These are phyloP conservation scores for Fusarium algeriense DNA, from an alignment of 2,329 filamentous ascomycete species.

Conservation along the genomic window DNA sequence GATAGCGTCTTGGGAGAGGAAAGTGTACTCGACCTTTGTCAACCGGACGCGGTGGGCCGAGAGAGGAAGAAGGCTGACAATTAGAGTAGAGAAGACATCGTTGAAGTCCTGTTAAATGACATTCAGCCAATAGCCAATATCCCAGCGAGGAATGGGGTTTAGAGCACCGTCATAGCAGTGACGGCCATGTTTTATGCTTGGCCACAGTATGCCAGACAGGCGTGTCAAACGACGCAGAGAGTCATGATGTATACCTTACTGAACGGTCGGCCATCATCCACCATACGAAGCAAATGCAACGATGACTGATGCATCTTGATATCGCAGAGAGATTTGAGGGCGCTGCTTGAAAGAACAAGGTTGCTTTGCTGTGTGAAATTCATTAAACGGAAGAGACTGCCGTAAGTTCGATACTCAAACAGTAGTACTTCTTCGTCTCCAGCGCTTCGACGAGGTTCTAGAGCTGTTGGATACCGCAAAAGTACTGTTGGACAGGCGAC, in stretches of 20 bases:
- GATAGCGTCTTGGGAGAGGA: slow-evolving; percentile 96
- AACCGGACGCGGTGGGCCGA: slow-evolving; percentile 90
- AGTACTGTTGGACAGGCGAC: not conserved
- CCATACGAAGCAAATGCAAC: slow-evolving; percentile 95
- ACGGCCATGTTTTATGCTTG: not conserved
- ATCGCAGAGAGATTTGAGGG: slow-evolving; percentile 55
- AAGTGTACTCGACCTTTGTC: slow-evolving; percentile 91
- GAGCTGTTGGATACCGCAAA: not conserved
- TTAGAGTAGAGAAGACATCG: slow-evolving; percentile 93
- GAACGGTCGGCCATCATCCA: slow-evolving; percentile 94
- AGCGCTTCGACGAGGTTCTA: not conserved
- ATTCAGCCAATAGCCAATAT: not conserved
- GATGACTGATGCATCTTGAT: slow-evolving; percentile 99
- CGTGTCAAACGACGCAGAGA: slow-evolving; percentile 8
- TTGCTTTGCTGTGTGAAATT: not conserved
- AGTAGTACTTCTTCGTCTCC: not conserved
- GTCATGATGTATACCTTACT: slow-evolving; percentile 77
- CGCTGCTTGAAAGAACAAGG: not conserved
- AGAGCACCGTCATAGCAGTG: not conserved
- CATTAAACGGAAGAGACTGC: not conserved
- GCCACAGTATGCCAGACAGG: not conserved
- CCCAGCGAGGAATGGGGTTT: slow-evolving; percentile 19
- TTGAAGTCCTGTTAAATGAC: slow-evolving; percentile 89
- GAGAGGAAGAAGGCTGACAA: slow-evolving; percentile 89
- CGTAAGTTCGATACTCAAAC: not conserved